Conservation (phyloP, 2,329 filamentous ascomycete genomes). For the Colletotrichum falcatum region DNA sequence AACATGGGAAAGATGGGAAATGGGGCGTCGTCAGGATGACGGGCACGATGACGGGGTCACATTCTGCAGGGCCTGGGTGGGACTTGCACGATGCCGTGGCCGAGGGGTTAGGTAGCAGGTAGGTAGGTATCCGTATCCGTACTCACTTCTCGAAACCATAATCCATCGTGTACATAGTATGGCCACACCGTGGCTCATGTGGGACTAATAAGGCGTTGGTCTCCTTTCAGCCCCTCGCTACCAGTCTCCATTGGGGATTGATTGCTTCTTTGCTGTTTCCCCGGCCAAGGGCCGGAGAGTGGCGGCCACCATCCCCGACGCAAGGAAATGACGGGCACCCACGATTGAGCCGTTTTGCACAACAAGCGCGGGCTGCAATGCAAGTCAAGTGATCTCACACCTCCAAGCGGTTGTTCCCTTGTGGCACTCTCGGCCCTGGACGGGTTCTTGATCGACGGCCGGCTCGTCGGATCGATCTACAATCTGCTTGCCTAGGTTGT, state of each 20-base stretch:
- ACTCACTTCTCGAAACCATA: constrained; percentile 7
- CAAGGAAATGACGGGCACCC: constrained; percentile 30
- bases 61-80: constrained; percentile 17
- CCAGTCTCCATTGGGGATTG: background rate
- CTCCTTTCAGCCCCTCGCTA: constrained; percentile 9
- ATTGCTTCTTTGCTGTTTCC: constrained; percentile 12
- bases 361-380: constrained; percentile 35
- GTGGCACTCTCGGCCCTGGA: constrained; percentile 25
- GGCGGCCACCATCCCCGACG: constrained; percentile 20
- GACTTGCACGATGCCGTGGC: constrained; percentile 9
- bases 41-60: constrained; percentile 26
- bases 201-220: background rate
- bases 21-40: constrained; percentile 16
- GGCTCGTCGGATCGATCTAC: constrained; percentile 36
- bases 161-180: too few species aligned
- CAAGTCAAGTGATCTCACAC: too few species aligned
- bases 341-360: constrained; percentile 26
- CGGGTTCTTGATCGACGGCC: constrained; percentile 34
- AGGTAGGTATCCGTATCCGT: too few species aligned
- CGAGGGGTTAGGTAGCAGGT: constrained; percentile 7
- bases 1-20: constrained; percentile 13
- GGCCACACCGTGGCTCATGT: constrained; percentile 17
- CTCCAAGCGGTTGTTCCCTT: too few species aligned
- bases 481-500: constrained; percentile 32
- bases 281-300: constrained; percentile 11